A percentile compares a stretch with the other conserved stretches of the same genome.
phyloP scores from a whole-genome alignment of 768 basidiomycete species.

The Chlorophyllum brunneum region DNA sequence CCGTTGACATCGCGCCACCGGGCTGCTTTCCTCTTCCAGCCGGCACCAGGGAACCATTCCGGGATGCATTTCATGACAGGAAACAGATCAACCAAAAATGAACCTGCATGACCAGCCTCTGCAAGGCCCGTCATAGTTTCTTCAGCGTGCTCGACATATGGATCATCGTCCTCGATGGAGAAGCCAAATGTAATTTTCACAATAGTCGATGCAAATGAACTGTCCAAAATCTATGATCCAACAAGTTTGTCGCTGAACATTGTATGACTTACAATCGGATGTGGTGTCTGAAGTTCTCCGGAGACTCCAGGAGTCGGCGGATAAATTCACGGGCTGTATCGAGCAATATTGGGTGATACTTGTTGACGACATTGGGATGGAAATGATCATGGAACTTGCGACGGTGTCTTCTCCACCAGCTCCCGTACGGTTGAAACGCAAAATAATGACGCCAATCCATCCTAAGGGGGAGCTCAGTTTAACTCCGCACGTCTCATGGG shows the following conservation, averaged over 20 bases:
- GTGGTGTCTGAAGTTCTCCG: slow-evolving; percentile 27
- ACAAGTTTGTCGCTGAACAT: not conserved
- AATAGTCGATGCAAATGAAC: slow-evolving; percentile 30
- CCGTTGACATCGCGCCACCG: slow-evolving; percentile 25
- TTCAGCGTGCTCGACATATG: slow-evolving; percentile 28
- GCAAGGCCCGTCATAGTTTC: slow-evolving; percentile 22
- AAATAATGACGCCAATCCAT: slow-evolving; percentile 9
- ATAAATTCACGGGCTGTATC: slow-evolving; percentile 1
- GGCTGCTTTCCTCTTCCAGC: slow-evolving; percentile 31
- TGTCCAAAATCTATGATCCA: slow-evolving; percentile 14
- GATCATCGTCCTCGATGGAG: slow-evolving; percentile 27
- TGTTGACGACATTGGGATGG: slow-evolving; percentile 7
- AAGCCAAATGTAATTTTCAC: slow-evolving; percentile 31
- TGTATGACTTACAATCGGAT: slow-evolving; percentile 35
- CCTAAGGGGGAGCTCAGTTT: not conserved
- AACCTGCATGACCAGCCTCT: slow-evolving; percentile 26
- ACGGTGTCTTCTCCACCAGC: slow-evolving; percentile 13
- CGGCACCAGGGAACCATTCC: slow-evolving; percentile 34
- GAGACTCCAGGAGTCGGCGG: not conserved
- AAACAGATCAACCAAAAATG: slow-evolving; percentile 32
- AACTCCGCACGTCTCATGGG: not conserved
- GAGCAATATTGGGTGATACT: slow-evolving; percentile 4
- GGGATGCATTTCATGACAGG: slow-evolving; percentile 33
- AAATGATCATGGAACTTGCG: slow-evolving; percentile 10
- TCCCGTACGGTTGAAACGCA: slow-evolving; percentile 3